Conservation (phyloP, 192 early-diverging fungal genomes). For the Lunasporangiospora selenospora region DNA sequence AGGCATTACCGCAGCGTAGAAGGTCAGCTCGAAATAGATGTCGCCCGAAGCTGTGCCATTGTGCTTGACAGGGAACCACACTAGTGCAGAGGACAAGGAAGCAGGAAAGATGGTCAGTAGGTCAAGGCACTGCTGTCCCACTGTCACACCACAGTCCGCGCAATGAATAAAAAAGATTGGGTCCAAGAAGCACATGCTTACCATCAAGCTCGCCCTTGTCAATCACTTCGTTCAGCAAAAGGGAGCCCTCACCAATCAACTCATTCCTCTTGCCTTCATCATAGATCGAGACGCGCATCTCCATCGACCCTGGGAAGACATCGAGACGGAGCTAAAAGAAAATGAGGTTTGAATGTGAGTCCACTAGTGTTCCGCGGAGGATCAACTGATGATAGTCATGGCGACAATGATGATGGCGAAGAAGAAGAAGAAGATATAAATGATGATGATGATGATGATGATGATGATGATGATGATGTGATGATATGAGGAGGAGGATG, state of each 20-base stretch:
- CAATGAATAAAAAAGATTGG: not conserved
- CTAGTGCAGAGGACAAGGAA: slow-evolving; percentile 19
- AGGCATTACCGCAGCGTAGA: slow-evolving; percentile 55
- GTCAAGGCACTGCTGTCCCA: not conserved
- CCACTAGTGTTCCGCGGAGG: not conserved
- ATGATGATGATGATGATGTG: not conserved
- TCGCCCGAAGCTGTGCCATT: slow-evolving; percentile 53
- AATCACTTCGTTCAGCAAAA: slow-evolving; percentile 53
- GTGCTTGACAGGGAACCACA: slow-evolving; percentile 56
- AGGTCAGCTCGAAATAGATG: slow-evolving; percentile 61
- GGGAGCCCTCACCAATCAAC: slow-evolving; percentile 53
- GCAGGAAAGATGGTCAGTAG: not conserved
- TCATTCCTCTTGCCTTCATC: slow-evolving; percentile 60
- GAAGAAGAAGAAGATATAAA: not conserved
- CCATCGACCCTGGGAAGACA: slow-evolving; percentile 52
- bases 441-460: not conserved
- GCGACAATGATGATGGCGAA: not conserved
- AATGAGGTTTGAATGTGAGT: not conserved
- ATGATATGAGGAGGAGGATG: no score
- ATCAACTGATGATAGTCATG: not conserved
- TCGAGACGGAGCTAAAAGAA: slow-evolving; percentile 49
- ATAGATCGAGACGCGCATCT: slow-evolving; percentile 51
- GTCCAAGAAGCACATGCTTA: no score
- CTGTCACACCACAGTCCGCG: not conserved
- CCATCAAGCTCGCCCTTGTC: slow-evolving; percentile 61